Conservation (phyloP, 768 basidiomycete species). For the Pleurotus citrinopileatus region DNA sequence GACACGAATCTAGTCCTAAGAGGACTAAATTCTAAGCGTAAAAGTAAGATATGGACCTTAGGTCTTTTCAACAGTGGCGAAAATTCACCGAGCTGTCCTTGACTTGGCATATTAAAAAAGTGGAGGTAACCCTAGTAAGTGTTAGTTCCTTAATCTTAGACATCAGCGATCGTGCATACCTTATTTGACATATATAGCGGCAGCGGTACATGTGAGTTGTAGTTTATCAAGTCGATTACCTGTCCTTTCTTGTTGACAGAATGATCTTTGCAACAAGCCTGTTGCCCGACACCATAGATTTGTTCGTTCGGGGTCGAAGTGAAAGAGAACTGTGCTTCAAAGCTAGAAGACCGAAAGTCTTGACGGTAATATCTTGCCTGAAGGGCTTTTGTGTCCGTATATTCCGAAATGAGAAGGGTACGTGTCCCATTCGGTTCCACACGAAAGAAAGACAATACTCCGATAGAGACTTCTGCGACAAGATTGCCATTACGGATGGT, state of each 20-base stretch:
- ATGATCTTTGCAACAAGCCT: slow-evolving; percentile 33
- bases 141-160: not conserved
- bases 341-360: slow-evolving; percentile 28
- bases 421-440: slow-evolving; percentile 25
- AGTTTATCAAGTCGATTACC: slow-evolving; percentile 34
- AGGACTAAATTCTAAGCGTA: slow-evolving; percentile 30
- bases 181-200: slow-evolving; percentile 37
- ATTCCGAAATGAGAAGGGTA: slow-evolving; percentile 27
- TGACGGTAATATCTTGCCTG: slow-evolving; percentile 28
- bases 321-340: slow-evolving; percentile 29
- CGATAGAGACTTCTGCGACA: slow-evolving; percentile 21
- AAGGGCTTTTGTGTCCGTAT: slow-evolving; percentile 28
- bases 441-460: slow-evolving; percentile 27
- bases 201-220: slow-evolving; percentile 31
- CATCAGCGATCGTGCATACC: slow-evolving; percentile 13
- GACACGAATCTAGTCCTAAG: slow-evolving; percentile 29
- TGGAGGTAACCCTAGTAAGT: slow-evolving; percentile 29
- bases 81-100: slow-evolving; percentile 32
- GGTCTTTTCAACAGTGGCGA: too few species aligned
- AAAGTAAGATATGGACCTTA: too few species aligned
- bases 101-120: slow-evolving; percentile 34
- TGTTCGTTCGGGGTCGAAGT: slow-evolving; percentile 29
- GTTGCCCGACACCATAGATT: slow-evolving; percentile 34
- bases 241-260: slow-evolving; percentile 37
- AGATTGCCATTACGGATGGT: slow-evolving; percentile 31